Percentiles rank a stretch among this genome's conserved stretches.
Conservation (phyloP, 805 yeast genomes). For the Hermanozyma aechmeae region DNA sequence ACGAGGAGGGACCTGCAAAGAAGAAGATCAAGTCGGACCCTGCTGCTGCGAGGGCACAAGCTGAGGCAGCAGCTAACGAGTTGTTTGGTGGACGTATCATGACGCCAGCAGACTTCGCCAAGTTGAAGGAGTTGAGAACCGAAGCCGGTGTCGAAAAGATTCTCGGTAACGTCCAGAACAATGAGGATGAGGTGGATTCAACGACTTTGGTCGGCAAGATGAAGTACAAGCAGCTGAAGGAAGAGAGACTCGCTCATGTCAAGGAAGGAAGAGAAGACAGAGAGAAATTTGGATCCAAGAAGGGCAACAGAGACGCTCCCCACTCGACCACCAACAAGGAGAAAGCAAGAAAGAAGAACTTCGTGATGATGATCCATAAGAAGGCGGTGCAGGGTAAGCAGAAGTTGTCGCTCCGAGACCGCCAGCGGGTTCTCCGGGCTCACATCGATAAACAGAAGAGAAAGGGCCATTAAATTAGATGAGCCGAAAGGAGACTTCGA, state of each 20-base stretch:
- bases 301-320: conserved; percentile 62
- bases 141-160: conserved; percentile 81
- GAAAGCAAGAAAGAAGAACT: conserved; percentile 97
- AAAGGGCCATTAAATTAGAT: conserved; percentile 46
- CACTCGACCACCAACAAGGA: conserved; percentile 94
- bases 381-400: conserved; percentile 90
- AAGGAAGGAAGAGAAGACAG: conserved; percentile 91
- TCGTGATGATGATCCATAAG: conserved; percentile 97
- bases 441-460: conserved; percentile 88
- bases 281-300: conserved; percentile 81
- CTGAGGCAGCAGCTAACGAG: conserved; percentile 32
- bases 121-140: conserved; percentile 75
- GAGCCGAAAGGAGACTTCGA: background rate
- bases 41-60: conserved; percentile 14
- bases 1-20: conserved; percentile 26
- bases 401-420: conserved; percentile 80
- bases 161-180: conserved; percentile 47
- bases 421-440: conserved; percentile 77
- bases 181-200: conserved; percentile 85
- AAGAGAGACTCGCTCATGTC: conserved; percentile 81
- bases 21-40: conserved; percentile 16
- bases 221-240: conserved; percentile 77
- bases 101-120: conserved; percentile 97
- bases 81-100: conserved; percentile 68
- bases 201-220: conserved; percentile 65